Percentiles rank a stretch among this genome's conserved stretches.
Conservation (phyloP, 2,329 filamentous ascomycete species). For the Pseudocercospora eumusae region DNA sequence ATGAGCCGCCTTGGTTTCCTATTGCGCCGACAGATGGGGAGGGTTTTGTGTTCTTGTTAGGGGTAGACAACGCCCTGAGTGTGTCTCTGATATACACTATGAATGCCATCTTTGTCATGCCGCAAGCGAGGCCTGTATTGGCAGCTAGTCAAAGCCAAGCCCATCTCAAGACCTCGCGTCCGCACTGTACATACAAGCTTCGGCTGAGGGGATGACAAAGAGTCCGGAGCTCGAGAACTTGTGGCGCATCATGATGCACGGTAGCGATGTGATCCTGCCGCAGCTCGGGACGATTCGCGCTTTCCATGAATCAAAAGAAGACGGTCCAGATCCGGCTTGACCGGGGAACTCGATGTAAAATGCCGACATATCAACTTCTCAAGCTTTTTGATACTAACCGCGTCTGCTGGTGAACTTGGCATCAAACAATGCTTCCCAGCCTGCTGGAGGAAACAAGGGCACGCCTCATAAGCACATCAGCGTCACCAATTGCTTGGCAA, state of each 20-base stretch:
- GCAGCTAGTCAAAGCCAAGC: neutral
- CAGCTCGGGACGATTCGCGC: neutral
- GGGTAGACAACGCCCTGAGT: neutral
- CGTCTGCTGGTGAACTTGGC: neutral
- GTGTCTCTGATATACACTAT: neutral
- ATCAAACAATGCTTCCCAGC: too few species aligned
- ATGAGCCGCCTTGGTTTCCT: conserved; percentile 62
- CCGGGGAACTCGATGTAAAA: too few species aligned
- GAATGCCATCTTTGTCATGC: neutral
- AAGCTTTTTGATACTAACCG: neutral
- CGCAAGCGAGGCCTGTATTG: neutral
- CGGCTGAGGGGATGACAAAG: neutral
- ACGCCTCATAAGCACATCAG: conserved; percentile 26
- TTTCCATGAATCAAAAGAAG: too few species aligned
- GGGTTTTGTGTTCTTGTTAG: conserved; percentile 49
- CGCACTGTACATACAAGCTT: neutral
- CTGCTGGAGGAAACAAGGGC: neutral
- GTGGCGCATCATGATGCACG: too few species aligned
- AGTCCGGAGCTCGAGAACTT: neutral
- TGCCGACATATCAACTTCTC: too few species aligned
- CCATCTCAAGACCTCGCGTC: neutral
- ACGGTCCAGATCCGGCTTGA: too few species aligned
- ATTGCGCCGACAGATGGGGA: conserved; percentile 62
- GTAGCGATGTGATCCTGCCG: neutral
- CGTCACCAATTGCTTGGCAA: conserved; percentile 44